Conservation (phyloP, 148 eudicot species). For the Nepenthes mirabilis region DNA sequence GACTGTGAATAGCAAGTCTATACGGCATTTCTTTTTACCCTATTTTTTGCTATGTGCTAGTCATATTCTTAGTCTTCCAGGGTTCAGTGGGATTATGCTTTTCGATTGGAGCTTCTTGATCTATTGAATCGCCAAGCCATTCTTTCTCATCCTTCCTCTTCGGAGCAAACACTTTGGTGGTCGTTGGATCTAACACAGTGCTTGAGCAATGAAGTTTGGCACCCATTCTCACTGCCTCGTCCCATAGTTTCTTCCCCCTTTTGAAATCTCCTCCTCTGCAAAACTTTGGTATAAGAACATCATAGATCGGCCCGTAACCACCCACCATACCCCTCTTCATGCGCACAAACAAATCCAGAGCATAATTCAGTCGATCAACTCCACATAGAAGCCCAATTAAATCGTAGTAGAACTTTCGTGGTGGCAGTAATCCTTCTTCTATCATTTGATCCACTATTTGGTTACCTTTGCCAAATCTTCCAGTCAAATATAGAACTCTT, state of each 20-base stretch:
- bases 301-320: constrained; percentile 45
- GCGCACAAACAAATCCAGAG: constrained; percentile 38
- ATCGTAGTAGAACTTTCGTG: constrained; percentile 37
- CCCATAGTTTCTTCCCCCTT: constrained; percentile 47
- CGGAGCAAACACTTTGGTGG: constrained; percentile 37
- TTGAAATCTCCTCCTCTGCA: constrained; percentile 42
- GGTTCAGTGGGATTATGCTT: too few species aligned
- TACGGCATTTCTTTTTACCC: too few species aligned
- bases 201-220: constrained; percentile 28
- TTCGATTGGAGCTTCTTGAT: background rate
- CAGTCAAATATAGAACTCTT: constrained; percentile 42
- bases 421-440: constrained; percentile 32
- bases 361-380: constrained; percentile 44
- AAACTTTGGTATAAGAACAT: constrained; percentile 50
- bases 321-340: constrained; percentile 42
- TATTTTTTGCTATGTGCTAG: too few species aligned
- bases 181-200: constrained; percentile 42
- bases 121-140: background rate
- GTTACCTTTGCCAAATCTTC: constrained; percentile 61
- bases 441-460: constrained; percentile 34
- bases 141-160: constrained; percentile 18
- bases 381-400: constrained; percentile 54
- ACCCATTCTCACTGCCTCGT: constrained; percentile 42
- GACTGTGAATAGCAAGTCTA: too few species aligned
- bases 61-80: too few species aligned